These are phyloP conservation scores for Phoma sp. DNA, from an alignment of 2,329 filamentous ascomycete species.

Conservation along the genomic window DNA sequence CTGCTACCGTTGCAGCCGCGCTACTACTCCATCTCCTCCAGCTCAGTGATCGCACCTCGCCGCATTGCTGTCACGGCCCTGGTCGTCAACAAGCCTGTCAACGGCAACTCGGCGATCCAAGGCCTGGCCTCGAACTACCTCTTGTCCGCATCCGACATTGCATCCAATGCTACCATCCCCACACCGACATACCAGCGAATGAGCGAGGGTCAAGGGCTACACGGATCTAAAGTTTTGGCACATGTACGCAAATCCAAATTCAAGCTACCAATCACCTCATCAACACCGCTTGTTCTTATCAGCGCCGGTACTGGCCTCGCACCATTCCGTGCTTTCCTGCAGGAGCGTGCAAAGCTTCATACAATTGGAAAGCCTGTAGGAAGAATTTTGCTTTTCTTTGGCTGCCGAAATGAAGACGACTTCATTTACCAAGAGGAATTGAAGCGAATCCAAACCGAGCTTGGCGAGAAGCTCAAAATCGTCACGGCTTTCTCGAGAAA, in stretches of 20 bases:
- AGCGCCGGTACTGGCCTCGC: slow-evolving; percentile 45
- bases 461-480: slow-evolving; percentile 33
- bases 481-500: slow-evolving; percentile 36
- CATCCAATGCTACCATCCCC: slow-evolving; percentile 18
- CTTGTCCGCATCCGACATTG: slow-evolving; percentile 32
- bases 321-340: slow-evolving; percentile 43
- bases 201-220: slow-evolving; percentile 18
- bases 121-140: slow-evolving; percentile 51
- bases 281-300: slow-evolving; percentile 56
- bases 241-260: slow-evolving; percentile 54
- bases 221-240: slow-evolving; percentile 42
- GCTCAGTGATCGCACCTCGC: slow-evolving; percentile 47
- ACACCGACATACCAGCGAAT: slow-evolving; percentile 25
- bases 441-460: slow-evolving; percentile 23
- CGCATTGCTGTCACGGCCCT: slow-evolving; percentile 48
- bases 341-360: slow-evolving; percentile 43
- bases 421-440: slow-evolving; percentile 42
- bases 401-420: slow-evolving; percentile 38
- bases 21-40: slow-evolving; percentile 47
- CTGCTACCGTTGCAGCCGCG: slow-evolving; percentile 34
- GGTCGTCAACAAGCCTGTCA: slow-evolving; percentile 43
- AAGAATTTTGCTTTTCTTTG: slow-evolving; percentile 43
- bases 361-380: slow-evolving; percentile 39
- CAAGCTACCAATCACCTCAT: slow-evolving; percentile 52
- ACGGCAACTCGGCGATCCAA: slow-evolving; percentile 33